These are phyloP conservation scores for Colletotrichum cordylinicola DNA, from an alignment of 2,329 filamentous ascomycete genomes.

Conservation along the genomic window DNA sequence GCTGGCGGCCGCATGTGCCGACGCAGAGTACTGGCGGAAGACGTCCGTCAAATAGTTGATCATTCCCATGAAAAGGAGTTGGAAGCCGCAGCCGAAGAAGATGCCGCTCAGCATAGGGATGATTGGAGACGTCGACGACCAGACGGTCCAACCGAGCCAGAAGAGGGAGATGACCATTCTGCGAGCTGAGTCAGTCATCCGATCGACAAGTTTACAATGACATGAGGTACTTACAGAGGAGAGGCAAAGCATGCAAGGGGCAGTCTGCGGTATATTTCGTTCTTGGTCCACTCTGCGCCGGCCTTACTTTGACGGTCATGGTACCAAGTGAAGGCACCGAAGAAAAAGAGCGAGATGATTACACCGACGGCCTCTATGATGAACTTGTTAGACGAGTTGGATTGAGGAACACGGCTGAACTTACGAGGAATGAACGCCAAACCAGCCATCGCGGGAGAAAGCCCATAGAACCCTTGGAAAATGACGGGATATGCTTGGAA, in stretches of 20 bases:
- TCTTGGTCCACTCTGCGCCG: constrained; percentile 35
- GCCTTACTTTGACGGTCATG: constrained; percentile 29
- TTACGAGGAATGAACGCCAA: constrained; percentile 55
- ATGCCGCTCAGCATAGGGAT: constrained; percentile 47
- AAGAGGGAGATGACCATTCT: constrained; percentile 62
- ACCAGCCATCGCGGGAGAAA: constrained; percentile 50
- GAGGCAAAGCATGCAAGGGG: constrained; percentile 61
- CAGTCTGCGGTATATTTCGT: constrained; percentile 38
- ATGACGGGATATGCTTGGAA: constrained; percentile 59
- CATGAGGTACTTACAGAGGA: constrained; percentile 54
- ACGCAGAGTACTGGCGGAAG: constrained; percentile 36
- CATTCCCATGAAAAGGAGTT: constrained; percentile 41
- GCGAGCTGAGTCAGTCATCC: constrained; percentile 37
- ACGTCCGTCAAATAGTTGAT: constrained; percentile 40
- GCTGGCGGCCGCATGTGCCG: constrained; percentile 38
- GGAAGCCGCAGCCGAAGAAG: constrained; percentile 44
- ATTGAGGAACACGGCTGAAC: constrained; percentile 31
- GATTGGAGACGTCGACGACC: constrained; percentile 32
- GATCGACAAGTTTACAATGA: neutral
- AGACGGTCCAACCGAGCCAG: constrained; percentile 67
- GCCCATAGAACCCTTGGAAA: constrained; percentile 47
- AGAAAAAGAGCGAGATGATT: constrained; percentile 23
- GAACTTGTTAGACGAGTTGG: neutral
- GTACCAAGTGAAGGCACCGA: constrained; percentile 31
- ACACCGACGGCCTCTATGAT: constrained; percentile 27